A percentile compares a stretch with the other conserved stretches of the same genome.
These are phyloP conservation scores for Acanthamoeba quina DNA, from an alignment of 208 protist genomes.

Conservation along the genomic window DNA sequence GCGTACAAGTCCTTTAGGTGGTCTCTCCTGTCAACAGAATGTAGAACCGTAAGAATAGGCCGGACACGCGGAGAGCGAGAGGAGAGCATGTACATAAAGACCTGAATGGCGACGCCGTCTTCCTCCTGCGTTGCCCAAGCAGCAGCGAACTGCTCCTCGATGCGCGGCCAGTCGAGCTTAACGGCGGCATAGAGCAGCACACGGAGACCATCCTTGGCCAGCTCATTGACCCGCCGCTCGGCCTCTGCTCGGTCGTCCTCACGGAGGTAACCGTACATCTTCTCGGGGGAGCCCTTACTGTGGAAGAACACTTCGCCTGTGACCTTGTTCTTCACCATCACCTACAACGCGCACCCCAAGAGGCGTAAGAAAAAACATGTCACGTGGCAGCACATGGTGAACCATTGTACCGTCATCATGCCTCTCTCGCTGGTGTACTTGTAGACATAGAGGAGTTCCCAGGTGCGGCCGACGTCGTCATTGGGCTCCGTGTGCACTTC, in stretches of 20 bases:
- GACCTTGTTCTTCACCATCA: slow-evolving; percentile 64
- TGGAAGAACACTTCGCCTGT: slow-evolving; percentile 69
- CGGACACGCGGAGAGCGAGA: background rate
- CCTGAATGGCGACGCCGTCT: slow-evolving; percentile 63
- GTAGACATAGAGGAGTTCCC: slow-evolving; percentile 67
- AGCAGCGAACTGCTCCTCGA: slow-evolving; percentile 44
- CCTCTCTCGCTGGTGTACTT: slow-evolving; percentile 76
- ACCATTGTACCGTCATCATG: slow-evolving; percentile 72
- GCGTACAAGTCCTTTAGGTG: slow-evolving; percentile 58
- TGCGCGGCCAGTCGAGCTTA: slow-evolving; percentile 55
- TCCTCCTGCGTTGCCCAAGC: slow-evolving; percentile 66
- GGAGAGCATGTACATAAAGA: slow-evolving; percentile 31
- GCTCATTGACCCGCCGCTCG: slow-evolving; percentile 12
- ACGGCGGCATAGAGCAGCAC: slow-evolving; percentile 68
- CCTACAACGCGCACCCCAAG: background rate
- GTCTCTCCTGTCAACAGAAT: background rate
- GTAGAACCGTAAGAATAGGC: background rate
- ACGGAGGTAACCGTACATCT: slow-evolving; percentile 55
- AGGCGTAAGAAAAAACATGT: background rate
- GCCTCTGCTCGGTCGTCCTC: slow-evolving; percentile 55
- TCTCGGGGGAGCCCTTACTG: slow-evolving; percentile 73
- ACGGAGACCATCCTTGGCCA: slow-evolving; percentile 64
- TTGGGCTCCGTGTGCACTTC: slow-evolving; percentile 64
- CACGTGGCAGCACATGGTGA: background rate
- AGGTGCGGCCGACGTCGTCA: slow-evolving; percentile 6